Evolutionary conservation across 441 rosid genomes (phyloP).

Genomic region (Macaranga tanarius): DNA sequence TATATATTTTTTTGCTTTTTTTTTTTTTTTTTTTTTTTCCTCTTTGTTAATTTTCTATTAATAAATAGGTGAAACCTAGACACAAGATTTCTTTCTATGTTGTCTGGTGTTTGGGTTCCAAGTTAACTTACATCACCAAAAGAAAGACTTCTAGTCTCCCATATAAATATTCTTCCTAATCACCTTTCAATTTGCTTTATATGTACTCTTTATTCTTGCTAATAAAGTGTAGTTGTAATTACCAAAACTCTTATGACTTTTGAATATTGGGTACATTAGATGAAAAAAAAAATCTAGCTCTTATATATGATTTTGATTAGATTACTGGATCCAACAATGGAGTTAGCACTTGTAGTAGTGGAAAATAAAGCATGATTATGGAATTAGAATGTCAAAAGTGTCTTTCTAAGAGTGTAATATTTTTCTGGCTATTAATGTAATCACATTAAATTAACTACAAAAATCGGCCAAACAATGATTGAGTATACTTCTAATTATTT

Average conservation of each 20-base stretch:
- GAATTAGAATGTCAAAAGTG: neutral
- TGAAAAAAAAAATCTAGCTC: neutral
- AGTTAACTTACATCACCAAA: too few species aligned
- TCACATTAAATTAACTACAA: neutral
- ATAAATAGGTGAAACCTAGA: too few species aligned
- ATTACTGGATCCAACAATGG: neutral
- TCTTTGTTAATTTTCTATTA: neutral
- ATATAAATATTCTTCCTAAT: neutral
- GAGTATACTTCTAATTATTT: too few species aligned
- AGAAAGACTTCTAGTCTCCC: too few species aligned
- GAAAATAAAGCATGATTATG: conserved; percentile 3
- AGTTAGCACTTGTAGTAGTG: neutral
- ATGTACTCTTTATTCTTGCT: neutral
- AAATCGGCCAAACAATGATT: too few species aligned
- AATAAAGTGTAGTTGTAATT: too few species aligned
- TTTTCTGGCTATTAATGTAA: neutral
- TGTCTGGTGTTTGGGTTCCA: too few species aligned
- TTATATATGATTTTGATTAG: neutral
- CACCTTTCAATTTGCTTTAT: neutral
- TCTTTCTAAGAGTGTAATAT: neutral
- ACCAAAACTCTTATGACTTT: too few species aligned
- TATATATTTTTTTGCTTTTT: too few species aligned
- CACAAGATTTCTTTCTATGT: too few species aligned
- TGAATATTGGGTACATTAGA: too few species aligned
- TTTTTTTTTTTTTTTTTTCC: too few species aligned